Evolutionary conservation across 2,329 filamentous ascomycete genomes (phyloP), one percentile per base, ranked within the genome.

Genomic region (Xenosphaeropsis pyriputrescens): DNA sequence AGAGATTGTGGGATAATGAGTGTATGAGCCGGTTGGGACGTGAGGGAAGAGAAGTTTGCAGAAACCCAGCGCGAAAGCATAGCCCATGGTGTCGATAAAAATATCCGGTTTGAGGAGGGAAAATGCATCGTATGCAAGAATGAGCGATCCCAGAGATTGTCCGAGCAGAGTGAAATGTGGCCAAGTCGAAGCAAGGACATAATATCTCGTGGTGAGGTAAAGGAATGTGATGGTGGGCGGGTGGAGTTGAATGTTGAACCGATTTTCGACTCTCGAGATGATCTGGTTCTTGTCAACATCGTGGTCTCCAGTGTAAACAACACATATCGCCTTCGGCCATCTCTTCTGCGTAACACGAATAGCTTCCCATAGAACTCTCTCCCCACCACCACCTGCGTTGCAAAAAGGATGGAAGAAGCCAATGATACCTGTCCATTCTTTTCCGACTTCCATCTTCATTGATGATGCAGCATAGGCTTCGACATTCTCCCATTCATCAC

Each of bases 331-430:
- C 42, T 79, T 80, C 2, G 89, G 91, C 77, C 85, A 95, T 47
- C 80, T 74, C 50, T 78, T 72, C 60, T 96, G 91, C 2, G 85
- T 95, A 31, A 89, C 85, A 42, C 85, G 75, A 43, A 98, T 84
- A 9, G 91, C 91, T 39, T 88, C 89, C 85, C 93, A 98, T 18
- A 98, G 74, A 32, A 98, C 91, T 56, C 91, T 72, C 61, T 98
- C 91, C 44, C 91, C 91, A 43, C 91, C 91, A 18, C 91, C 91
- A 39, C 91, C 91, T 36, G 91, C 91, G 63, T 98, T 96, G 60
- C 91, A 96, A 58, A 95, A 98, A 1, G 91, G 91, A 58, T 98
- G 91, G 56, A 98, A 94, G 68, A 98, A 96, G 34, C 85, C 91
- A 44, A 96, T 75, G 38, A 95, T 76, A 22, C 88, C 88, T 43